A percentile compares a stretch with the other conserved stretches of the same genome.
phyloP scores from a whole-genome alignment of 768 basidiomycete species.

The Hericium rajendrae region DNA sequence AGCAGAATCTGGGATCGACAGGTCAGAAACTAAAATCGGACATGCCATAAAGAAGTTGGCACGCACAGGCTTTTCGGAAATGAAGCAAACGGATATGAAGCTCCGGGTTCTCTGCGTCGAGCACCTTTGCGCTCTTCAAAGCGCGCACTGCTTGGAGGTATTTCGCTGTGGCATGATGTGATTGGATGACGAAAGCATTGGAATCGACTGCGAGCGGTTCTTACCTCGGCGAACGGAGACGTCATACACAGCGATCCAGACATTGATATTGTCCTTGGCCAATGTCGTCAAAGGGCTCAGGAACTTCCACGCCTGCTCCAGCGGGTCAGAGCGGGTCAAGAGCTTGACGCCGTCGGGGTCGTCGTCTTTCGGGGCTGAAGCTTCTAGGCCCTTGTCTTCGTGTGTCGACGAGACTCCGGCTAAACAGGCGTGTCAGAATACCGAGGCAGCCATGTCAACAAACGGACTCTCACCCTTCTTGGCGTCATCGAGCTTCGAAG shows the following conservation, averaged over 20 bases:
- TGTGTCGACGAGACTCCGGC: constrained; percentile 29
- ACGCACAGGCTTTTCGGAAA: constrained; percentile 45
- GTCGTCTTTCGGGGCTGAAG: constrained; percentile 52
- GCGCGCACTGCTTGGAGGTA: constrained; percentile 70
- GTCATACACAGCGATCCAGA: constrained; percentile 72
- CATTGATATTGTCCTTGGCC: constrained; percentile 45
- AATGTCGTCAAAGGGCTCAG: constrained; percentile 52
- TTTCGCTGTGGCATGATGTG: constrained; percentile 43
- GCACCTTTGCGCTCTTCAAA: constrained; percentile 42
- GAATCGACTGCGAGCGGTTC: constrained; percentile 18
- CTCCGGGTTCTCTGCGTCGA: constrained; percentile 51
- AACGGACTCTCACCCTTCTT: constrained; percentile 50
- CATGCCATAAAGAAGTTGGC: background rate
- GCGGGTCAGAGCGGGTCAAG: constrained; percentile 46
- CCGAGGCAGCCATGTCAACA: constrained; percentile 1
- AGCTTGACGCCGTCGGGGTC: constrained; percentile 78
- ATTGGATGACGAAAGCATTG: background rate
- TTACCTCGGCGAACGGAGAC: constrained; percentile 74
- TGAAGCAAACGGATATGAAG: constrained; percentile 66
- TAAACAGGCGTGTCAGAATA: constrained; percentile 13
- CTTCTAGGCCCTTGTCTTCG: constrained; percentile 68
- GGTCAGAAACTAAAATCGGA: constrained; percentile 2
- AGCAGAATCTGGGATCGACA: constrained; percentile 29
- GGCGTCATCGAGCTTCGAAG: constrained; percentile 53
- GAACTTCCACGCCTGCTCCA: constrained; percentile 69